Conservation (phyloP, 1,284 basidiomycete species). For the Moniliella sp. region DNA sequence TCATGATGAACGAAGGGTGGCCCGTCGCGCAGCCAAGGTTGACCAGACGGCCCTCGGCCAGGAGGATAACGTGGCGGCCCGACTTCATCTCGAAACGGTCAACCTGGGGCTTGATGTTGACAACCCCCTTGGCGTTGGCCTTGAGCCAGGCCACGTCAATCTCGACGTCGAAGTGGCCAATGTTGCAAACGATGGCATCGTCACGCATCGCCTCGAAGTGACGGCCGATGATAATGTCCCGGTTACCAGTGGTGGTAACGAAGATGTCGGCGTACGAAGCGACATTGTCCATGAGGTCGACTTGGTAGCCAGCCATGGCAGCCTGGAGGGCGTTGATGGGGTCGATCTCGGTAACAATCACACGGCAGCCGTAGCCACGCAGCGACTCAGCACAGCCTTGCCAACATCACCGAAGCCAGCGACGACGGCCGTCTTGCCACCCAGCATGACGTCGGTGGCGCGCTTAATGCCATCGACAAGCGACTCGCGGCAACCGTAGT, state of each 20-base stretch:
- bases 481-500: slow-evolving; percentile 52
- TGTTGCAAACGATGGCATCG: slow-evolving; percentile 97
- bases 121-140: slow-evolving; percentile 58
- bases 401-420: slow-evolving; percentile 97
- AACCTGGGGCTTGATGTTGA: slow-evolving; percentile 97
- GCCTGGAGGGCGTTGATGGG: slow-evolving; percentile 99
- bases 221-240: slow-evolving; percentile 81
- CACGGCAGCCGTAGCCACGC: slow-evolving; percentile 83
- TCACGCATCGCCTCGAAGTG: slow-evolving; percentile 90
- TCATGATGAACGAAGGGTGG: slow-evolving; percentile 70
- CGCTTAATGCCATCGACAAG: slow-evolving; percentile 99
- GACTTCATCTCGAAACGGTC: slow-evolving; percentile 73
- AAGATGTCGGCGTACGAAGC: slow-evolving; percentile 73
- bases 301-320: slow-evolving; percentile 97
- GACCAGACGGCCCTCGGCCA: slow-evolving; percentile 93
- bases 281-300: slow-evolving; percentile 92
- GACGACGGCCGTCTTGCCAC: slow-evolving; percentile 94
- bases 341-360: slow-evolving; percentile 90
- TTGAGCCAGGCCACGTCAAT: slow-evolving; percentile 98
- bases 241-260: slow-evolving; percentile 93
- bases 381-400: slow-evolving; percentile 95
- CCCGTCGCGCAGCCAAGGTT: slow-evolving; percentile 65
- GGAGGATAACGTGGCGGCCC: slow-evolving; percentile 63
- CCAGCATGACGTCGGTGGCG: slow-evolving; percentile 98
- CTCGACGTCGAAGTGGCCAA: slow-evolving; percentile 95